Base-by-base conservation (phyloP, 805 yeast genomes). In the Zygosaccharomyces gambellarensis region DNA sequence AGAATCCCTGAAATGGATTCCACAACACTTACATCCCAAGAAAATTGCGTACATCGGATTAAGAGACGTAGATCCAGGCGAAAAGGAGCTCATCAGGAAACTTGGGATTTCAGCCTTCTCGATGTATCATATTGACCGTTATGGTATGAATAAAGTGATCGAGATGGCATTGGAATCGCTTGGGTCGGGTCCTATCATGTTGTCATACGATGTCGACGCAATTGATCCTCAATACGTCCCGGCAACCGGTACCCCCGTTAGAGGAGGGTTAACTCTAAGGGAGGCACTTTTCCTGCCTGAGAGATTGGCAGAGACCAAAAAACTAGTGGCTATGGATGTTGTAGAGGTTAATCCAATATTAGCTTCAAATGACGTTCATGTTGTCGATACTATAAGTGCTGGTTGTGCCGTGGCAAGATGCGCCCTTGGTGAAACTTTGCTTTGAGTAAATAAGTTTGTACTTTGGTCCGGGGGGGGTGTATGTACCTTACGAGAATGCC, bases 211-310 rank as follows among this genome's bases (percentile, higher is more conserved):
- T 65, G 97, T 92, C 39, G 99, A 92, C 70, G 97, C 97, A 39
- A 84, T 94, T 50, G 99, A 92, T 70, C 98, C 98, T 43, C 77
- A 82, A 53, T 90, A 75, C 64, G 97, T 94, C 11, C 97, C 97
- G 17, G 96, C 97, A 36, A 92, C 99, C 1, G 99, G 99, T 47
- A 94, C 99, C 1, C 92, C 97, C 39, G 99, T 92, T 12, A 83
- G 96, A 67, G 98, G 98, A 56, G 99, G 99, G 3, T 75, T 92
- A 56, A 84, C 97, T 7, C 77, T 92, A 69, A 81, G 99, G 72
- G 99, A 92, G 71, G 97, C 97, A 44, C 77, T 94, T 66, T 92
- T 85, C 65, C 71, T 92, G 47, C 94, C 90, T 52, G 99, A 92
- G 72, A 94, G 92, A 56, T 75, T 90, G 30, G 97, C 97, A 7